Base-by-base conservation (phyloP, 805 yeast species). In the Tetrapisispora taiwanensis region DNA sequence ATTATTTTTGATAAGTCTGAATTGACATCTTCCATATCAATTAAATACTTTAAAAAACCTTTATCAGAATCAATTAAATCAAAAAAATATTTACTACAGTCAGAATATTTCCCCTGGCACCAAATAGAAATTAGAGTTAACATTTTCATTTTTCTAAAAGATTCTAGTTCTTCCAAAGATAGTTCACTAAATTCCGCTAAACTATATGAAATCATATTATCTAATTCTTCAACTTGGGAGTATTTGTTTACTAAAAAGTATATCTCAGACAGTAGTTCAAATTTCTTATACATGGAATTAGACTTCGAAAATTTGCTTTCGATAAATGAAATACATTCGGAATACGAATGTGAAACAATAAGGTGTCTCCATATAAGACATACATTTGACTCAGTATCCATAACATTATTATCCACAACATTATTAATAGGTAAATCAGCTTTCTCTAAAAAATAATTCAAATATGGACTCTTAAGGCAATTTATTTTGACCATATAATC, bases 211-310 rank as follows among this genome's bases (percentile, higher is more conserved):
- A 58, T 12, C 30, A 56, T 47, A 30, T 54, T 48, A n/a, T 55
- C 56, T 4, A 60, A 31, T 36, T 57, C 62, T 28, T 55, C 58
- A 12, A 58, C 22, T 17, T 46, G 49, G 18, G 50, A 52, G 42
- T 48, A 59, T 32, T 54, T 48, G 17, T 45, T 43, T 1, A 49
- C 26, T 14, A 58, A 39, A 15, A 59, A 31, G n/a, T 50, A 36
- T 7, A 55, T 8, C 32, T 54, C 47, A 0, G 50, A 44, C 7
- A 52, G 47, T 9, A 22, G 27, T 36, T 59, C 59, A 19, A 55
- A 30, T n/a, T 50, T 51, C 32, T 42, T 46, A 22, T 45, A 54
- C 36, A 47, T 47, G 19, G 39, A 34, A 3, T 28, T 26, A 14
- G 43, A n/a, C 9, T 40, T 28, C 2, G 42, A 31, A 20, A 47